phyloP scores from a whole-genome alignment of 805 yeast species.

The Kockiozyma suomiensis region DNA sequence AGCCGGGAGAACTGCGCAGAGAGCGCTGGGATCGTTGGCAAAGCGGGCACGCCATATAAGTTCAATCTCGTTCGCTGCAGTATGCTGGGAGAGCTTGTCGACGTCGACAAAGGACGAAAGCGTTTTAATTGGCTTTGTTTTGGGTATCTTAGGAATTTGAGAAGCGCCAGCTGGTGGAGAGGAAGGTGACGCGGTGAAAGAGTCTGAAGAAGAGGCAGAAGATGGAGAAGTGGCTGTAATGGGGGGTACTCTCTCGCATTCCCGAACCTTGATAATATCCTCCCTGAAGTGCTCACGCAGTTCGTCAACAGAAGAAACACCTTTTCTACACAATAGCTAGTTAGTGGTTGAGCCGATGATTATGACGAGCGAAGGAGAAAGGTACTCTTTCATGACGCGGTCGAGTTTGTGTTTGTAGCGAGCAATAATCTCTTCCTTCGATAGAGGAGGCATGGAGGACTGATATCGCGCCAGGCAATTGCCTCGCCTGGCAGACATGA shows the following conservation, averaged over 20 bases:
- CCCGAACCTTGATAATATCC: conserved; percentile 54
- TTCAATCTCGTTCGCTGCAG: conserved; percentile 61
- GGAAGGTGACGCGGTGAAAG: not conserved
- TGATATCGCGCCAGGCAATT: not conserved
- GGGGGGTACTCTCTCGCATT: conserved; percentile 48
- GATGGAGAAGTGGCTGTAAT: conserved; percentile 33
- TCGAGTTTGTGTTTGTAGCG: conserved; percentile 50
- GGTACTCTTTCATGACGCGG: conserved; percentile 36
- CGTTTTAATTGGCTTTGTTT: conserved; percentile 57
- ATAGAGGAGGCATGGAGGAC: conserved; percentile 3
- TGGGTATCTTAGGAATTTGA: conserved; percentile 41
- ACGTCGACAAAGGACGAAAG: conserved; percentile 70
- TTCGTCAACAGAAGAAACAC: conserved; percentile 56
- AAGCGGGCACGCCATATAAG: conserved; percentile 89
- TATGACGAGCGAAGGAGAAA: not conserved
- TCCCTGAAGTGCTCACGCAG: conserved; percentile 64
- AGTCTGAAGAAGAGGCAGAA: conserved; percentile 22
- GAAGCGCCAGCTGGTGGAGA: not conserved
- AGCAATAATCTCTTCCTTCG: conserved; percentile 40
- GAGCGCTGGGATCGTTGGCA: conserved; percentile 56
- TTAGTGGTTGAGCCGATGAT: no score
- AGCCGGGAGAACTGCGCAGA: conserved; percentile 66
- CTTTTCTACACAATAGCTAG: conserved; percentile 39
- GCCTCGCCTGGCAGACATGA: no score
- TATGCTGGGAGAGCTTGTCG: conserved; percentile 61